Conservation (phyloP, 2,329 filamentous ascomycete genomes). For the Canariomyces notabilis region DNA sequence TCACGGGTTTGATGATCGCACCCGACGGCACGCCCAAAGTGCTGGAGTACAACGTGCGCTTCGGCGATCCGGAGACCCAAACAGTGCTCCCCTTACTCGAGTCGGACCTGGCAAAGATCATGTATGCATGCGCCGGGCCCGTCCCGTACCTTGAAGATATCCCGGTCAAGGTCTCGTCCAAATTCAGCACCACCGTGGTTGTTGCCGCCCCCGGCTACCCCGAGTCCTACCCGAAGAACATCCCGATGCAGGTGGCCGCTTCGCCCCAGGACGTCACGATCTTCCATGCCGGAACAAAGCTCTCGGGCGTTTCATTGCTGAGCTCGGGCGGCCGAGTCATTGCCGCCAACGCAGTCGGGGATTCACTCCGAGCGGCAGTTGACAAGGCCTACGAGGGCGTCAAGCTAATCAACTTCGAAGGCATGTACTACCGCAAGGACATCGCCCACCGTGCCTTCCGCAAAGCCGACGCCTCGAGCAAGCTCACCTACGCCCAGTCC, state of each 20-base stretch:
- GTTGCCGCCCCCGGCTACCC: conserved; percentile 90
- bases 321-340: conserved; percentile 89
- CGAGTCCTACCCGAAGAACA: conserved; percentile 77
- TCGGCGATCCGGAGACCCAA: conserved; percentile 89
- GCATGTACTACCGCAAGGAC: conserved; percentile 88
- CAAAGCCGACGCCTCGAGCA: conserved; percentile 37
- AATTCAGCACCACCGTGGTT: conserved; percentile 87
- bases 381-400: conserved; percentile 83
- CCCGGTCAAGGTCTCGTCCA: conserved; percentile 59
- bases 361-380: conserved; percentile 74
- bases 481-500: conserved; percentile 85
- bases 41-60: conserved; percentile 89
- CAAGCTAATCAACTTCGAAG: conserved; percentile 72
- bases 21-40: conserved; percentile 67
- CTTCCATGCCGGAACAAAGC: conserved; percentile 87
- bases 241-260: conserved; percentile 46
- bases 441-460: conserved; percentile 76
- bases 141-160: conserved; percentile 60
- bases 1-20: conserved; percentile 93
- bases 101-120: conserved; percentile 80
- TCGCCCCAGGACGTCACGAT: conserved; percentile 57
- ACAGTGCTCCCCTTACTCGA: conserved; percentile 78
- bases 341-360: conserved; percentile 73
- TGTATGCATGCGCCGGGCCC: conserved; percentile 76
- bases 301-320: conserved; percentile 58